phyloP scores from a whole-genome alignment of 148 eudicot genomes.

The Rhododendron kiyosumense region DNA sequence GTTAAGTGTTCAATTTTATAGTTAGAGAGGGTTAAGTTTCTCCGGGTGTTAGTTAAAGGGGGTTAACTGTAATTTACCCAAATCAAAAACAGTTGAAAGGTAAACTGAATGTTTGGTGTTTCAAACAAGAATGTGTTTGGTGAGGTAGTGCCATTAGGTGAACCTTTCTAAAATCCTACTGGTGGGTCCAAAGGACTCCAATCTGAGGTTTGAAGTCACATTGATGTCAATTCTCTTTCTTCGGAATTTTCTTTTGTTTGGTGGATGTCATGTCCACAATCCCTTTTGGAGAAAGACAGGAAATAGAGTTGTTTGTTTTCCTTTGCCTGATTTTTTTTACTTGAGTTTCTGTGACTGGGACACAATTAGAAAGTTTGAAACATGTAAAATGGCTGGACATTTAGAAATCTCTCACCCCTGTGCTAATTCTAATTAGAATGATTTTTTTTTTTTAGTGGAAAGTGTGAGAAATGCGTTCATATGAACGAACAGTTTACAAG shows the following conservation, averaged over 20 bases:
- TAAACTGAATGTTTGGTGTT: background rate
- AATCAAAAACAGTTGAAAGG: background rate
- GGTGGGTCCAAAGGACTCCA: conserved; percentile 5
- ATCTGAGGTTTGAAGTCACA: conserved; percentile 1
- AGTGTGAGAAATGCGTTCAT: too few species aligned
- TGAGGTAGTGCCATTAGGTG: conserved; percentile 7
- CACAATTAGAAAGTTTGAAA: background rate
- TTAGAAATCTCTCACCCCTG: background rate
- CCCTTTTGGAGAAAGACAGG: background rate
- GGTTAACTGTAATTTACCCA: too few species aligned
- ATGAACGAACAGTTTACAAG: too few species aligned
- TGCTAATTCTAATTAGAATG: background rate
- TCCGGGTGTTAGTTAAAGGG: too few species aligned
- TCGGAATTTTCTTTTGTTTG: background rate
- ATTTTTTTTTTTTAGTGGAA: too few species aligned
- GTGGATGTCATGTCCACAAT: background rate
- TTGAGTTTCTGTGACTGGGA: background rate
- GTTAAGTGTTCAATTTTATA: too few species aligned
- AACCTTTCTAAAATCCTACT: background rate
- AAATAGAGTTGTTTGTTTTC: background rate
- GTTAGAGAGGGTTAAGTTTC: too few species aligned
- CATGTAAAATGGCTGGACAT: background rate
- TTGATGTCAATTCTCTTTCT: background rate
- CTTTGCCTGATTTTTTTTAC: background rate
- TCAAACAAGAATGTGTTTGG: conserved; percentile 7